Evolutionary conservation across 2,329 filamentous ascomycete genomes (phyloP).

Genomic region (Phialophora tarda): DNA sequence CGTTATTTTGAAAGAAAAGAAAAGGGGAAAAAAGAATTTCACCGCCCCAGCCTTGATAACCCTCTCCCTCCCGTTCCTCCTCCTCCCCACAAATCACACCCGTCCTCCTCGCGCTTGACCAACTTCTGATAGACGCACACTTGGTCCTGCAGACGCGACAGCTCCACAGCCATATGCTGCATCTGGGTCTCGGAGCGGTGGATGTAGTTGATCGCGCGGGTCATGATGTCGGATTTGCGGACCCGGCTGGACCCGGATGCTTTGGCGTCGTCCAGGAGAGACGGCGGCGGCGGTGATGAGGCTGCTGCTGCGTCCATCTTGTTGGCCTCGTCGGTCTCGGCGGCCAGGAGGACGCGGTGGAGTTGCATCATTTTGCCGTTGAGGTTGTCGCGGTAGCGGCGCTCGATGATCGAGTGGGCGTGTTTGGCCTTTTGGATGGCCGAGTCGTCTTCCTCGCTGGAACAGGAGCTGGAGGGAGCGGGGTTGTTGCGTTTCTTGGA

Average conservation of each 20-base stretch:
- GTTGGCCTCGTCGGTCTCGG: conserved; percentile 5
- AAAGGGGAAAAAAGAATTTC: no score
- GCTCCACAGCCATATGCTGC: conserved; percentile 23
- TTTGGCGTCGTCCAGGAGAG: neutral
- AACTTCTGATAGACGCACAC: conserved; percentile 21
- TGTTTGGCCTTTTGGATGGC: conserved; percentile 20
- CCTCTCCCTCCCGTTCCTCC: no score
- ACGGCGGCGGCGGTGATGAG: neutral
- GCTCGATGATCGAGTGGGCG: conserved; percentile 33
- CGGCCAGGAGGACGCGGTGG: conserved; percentile 25
- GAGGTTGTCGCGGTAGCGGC: conserved; percentile 36
- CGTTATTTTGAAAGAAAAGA: no score
- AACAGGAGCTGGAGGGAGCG: neutral
- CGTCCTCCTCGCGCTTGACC: neutral
- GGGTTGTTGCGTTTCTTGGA: conserved; percentile 6
- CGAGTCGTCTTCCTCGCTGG: conserved; percentile 18
- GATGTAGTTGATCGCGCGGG: conserved; percentile 32
- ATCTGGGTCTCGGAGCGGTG: conserved; percentile 28
- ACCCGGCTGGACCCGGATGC: conserved; percentile 9
- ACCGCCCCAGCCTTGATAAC: no score
- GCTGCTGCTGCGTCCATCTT: neutral
- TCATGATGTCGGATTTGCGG: conserved; percentile 34
- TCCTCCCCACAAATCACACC: neutral
- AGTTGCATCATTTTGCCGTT: conserved; percentile 34
- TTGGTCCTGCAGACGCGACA: conserved; percentile 24